Conservation (phyloP, 2,329 filamentous ascomycete genomes). For the Zelopaecilomyces penicillatus region DNA sequence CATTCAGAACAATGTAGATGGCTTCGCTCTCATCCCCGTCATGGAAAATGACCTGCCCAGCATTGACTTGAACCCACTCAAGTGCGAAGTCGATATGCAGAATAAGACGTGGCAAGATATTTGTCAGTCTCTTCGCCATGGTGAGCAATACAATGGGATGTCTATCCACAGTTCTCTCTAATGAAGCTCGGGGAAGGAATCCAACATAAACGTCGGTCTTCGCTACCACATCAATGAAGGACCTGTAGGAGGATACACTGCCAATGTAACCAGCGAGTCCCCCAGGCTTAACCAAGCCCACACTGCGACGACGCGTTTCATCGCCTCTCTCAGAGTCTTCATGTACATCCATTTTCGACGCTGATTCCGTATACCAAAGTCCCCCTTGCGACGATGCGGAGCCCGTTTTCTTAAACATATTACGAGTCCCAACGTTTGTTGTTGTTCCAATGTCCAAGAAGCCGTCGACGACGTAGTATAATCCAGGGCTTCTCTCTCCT, state of each 20-base stretch:
- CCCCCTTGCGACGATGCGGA: constrained; percentile 14
- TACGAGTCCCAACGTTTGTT: constrained; percentile 21
- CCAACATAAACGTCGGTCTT: constrained; percentile 98
- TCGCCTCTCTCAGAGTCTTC: constrained; percentile 22
- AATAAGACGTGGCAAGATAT: constrained; percentile 78
- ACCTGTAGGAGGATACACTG: constrained; percentile 88
- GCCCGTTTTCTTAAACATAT: constrained; percentile 22
- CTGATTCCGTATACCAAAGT: not conserved
- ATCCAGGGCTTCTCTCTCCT: constrained; percentile 87
- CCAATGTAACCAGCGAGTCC: constrained; percentile 91
- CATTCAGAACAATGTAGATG: constrained; percentile 96
- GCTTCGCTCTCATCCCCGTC: constrained; percentile 94
- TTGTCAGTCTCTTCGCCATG: constrained; percentile 91
- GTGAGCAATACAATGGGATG: constrained; percentile 90
- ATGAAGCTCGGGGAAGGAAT: constrained; percentile 74
- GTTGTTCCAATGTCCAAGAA: constrained; percentile 93
- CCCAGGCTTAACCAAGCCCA: constrained; percentile 90
- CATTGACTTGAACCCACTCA: constrained; percentile 96
- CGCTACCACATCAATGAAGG: constrained; percentile 91
- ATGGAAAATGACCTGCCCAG: constrained; percentile 89
- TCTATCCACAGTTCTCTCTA: constrained; percentile 86
- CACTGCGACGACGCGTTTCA: constrained; percentile 51
- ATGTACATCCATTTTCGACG: not conserved
- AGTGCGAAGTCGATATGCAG: constrained; percentile 96
- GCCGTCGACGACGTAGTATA: constrained; percentile 97